Percentiles rank a stretch among this genome's conserved stretches.
Conservation (phyloP, 2,329 filamentous ascomycete genomes). For the Colletotrichum lupini region DNA sequence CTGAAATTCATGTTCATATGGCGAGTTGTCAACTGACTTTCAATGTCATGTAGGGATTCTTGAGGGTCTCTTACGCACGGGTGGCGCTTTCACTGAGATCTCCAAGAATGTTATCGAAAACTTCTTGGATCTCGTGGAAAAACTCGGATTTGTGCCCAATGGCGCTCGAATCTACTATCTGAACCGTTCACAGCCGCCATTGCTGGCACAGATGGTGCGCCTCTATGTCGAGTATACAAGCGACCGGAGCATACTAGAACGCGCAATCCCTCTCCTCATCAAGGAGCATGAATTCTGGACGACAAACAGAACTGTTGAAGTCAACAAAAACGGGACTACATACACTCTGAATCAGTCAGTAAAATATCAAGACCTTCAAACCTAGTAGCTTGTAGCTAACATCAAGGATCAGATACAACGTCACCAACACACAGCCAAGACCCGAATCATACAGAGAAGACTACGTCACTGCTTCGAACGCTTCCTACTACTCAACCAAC, state of each 20-base stretch:
- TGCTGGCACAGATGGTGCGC: constrained; percentile 74
- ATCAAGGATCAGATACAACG: constrained; percentile 58
- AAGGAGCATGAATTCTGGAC: constrained; percentile 73
- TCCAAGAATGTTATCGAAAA: constrained; percentile 77
- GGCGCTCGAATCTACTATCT: constrained; percentile 76
- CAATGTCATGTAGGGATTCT: constrained; percentile 58
- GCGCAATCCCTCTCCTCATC: constrained; percentile 71
- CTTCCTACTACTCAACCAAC: constrained; percentile 68
- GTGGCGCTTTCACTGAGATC: constrained; percentile 71
- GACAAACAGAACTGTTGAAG: constrained; percentile 67
- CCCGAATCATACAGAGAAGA: constrained; percentile 77
- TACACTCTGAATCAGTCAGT: constrained; percentile 67
- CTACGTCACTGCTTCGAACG: constrained; percentile 72
- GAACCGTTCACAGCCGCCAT: constrained; percentile 74
- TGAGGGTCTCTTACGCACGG: constrained; percentile 72
- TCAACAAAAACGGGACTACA: constrained; percentile 57
- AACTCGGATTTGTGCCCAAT: constrained; percentile 75
- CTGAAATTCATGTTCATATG: not conserved
- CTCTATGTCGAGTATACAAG: constrained; percentile 73
- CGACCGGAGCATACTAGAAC: constrained; percentile 68
- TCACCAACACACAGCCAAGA: constrained; percentile 72
- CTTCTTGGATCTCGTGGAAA: constrained; percentile 74
- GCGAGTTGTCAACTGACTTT: constrained; percentile 46
- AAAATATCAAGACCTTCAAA: not conserved
- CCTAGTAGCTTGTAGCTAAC: not conserved